Conservation (phyloP, 306 rosid species). For the Quercus ilex region DNA sequence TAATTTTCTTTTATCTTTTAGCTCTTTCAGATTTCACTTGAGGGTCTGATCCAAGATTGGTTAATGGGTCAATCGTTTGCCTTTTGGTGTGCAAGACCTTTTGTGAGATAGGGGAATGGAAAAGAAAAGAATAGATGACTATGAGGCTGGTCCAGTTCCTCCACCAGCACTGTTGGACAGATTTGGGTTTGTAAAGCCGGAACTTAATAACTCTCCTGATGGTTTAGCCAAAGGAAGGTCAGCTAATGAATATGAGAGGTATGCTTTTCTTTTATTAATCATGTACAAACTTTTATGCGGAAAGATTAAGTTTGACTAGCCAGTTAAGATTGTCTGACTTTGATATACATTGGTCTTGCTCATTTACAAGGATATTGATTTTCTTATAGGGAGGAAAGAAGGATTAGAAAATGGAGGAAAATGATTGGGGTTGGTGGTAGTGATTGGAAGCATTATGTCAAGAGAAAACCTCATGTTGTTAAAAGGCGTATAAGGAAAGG, state of each 20-base stretch:
- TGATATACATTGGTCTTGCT: not conserved
- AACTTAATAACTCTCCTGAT: conserved; percentile 50
- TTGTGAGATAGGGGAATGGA: conserved; percentile 57
- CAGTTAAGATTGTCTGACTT: not conserved
- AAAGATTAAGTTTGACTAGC: not conserved
- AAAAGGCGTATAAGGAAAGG: conserved; percentile 97
- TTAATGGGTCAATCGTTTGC: not conserved
- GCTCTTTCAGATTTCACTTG: conserved; percentile 7
- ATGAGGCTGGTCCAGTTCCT: conserved; percentile 70
- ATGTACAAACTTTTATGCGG: not conserved
- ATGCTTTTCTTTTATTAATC: conserved; percentile 18
- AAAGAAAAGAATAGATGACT: conserved; percentile 64
- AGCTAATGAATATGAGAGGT: conserved; percentile 61
- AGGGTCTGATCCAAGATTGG: not conserved
- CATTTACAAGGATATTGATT: not conserved
- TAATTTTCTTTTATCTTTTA: not conserved
- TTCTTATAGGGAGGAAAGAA: conserved; percentile 68
- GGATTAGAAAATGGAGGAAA: conserved; percentile 97
- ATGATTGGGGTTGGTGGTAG: conserved; percentile 99
- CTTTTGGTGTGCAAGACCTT: conserved; percentile 27
- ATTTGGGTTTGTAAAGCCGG: conserved; percentile 84
- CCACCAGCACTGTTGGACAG: conserved; percentile 68
- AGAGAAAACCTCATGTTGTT: conserved; percentile 89
- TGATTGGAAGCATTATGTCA: conserved; percentile 91
- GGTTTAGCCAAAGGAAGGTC: conserved; percentile 51